Evolutionary conservation across 257 asterid genomes (phyloP).

Genomic region (Solanum etuberosum): DNA sequence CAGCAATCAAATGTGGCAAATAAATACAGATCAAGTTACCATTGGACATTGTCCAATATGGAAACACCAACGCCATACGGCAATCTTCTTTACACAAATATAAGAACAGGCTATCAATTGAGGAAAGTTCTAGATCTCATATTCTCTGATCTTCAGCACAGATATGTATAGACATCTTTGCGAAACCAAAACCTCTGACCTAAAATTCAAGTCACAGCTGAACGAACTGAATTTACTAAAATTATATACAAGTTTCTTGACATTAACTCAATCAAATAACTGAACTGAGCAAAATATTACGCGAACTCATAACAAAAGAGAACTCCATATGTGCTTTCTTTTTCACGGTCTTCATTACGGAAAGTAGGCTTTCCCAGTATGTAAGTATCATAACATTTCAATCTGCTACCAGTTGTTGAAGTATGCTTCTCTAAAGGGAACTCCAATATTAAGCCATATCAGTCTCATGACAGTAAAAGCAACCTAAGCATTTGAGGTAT

Average conservation of each 20-base stretch:
- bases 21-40: background rate
- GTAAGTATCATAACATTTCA: background rate
- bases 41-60: background rate
- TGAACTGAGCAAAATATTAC: background rate
- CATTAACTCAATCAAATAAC: background rate
- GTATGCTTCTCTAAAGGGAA: background rate
- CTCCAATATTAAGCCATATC: background rate
- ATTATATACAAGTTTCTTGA: background rate
- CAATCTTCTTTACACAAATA: background rate
- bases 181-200: background rate
- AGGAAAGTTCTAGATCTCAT: background rate
- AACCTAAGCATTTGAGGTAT: background rate
- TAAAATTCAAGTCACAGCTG: background rate
- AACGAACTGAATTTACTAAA: background rate
- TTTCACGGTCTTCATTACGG: background rate
- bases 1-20: background rate
- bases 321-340: background rate
- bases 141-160: background rate
- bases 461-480: background rate
- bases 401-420: background rate
- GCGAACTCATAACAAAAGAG: background rate
- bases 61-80: background rate
- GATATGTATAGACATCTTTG: background rate
- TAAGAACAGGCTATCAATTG: background rate
- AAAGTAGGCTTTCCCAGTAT: background rate